A percentile compares a stretch with the other conserved stretches of the same genome.
These are phyloP conservation scores for Neoboletus magnificus DNA, from an alignment of 768 basidiomycete species.

Conservation along the genomic window DNA sequence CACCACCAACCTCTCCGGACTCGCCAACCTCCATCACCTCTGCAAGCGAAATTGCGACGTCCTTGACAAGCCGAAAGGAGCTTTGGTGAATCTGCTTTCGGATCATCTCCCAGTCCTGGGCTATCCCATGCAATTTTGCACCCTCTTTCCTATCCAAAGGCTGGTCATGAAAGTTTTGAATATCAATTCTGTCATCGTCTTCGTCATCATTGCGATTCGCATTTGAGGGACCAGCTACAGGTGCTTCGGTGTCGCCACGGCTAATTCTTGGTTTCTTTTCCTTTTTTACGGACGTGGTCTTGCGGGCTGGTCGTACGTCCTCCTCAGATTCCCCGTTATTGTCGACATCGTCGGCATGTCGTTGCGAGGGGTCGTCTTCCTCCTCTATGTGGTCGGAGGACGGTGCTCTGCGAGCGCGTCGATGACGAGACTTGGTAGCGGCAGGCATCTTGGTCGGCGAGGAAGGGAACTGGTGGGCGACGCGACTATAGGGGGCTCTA, in stretches of 20 bases:
- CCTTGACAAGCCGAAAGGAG: conserved; percentile 44
- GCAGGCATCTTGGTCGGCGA: conserved; percentile 31
- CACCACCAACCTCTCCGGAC: conserved; percentile 45
- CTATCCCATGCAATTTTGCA: conserved; percentile 52
- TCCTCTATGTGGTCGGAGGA: conserved; percentile 61
- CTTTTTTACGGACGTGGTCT: conserved; percentile 24
- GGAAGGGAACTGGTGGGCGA: conserved; percentile 7
- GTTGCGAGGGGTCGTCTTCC: conserved; percentile 42
- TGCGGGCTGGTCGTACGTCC: conserved; percentile 39
- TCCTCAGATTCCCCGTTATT: conserved; percentile 33
- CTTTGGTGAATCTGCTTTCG: conserved; percentile 43
- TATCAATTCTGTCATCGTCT: conserved; percentile 55
- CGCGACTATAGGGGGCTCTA: conserved; percentile 24
- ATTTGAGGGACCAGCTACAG: conserved; percentile 23
- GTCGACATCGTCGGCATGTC: conserved; percentile 41
- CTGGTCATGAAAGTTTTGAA: conserved; percentile 60
- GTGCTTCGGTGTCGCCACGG: conserved; percentile 16
- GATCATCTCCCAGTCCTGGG: conserved; percentile 61
- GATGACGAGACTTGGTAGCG: conserved; percentile 37
- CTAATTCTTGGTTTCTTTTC: conserved; percentile 30
- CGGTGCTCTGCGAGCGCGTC: conserved; percentile 41
- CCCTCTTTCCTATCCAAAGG: conserved; percentile 56
- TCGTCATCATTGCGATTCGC: conserved; percentile 25
- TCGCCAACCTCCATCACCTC: conserved; percentile 58
- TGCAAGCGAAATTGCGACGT: conserved; percentile 57